These are phyloP conservation scores for Russula olivacea DNA, from an alignment of 768 basidiomycete genomes.

Conservation along the genomic window DNA sequence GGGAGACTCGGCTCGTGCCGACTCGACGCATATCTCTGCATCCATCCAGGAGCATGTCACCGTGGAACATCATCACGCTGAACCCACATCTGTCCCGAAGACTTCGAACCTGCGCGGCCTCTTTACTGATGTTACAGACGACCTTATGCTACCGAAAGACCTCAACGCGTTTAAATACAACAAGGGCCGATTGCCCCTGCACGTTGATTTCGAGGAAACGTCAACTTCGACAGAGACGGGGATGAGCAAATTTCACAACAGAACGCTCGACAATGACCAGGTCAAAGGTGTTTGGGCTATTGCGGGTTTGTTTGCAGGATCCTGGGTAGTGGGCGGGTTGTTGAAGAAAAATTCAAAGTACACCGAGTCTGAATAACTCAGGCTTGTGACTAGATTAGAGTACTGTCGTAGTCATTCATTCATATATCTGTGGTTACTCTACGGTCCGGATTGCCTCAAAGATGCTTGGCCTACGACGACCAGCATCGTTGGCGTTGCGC, in stretches of 20 bases:
- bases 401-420: not conserved
- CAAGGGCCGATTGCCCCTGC: constrained; percentile 13
- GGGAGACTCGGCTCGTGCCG: constrained; percentile 42
- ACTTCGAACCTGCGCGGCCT: constrained; percentile 26
- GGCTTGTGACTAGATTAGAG: not conserved
- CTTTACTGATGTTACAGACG: constrained; percentile 36
- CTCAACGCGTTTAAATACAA: constrained; percentile 1
- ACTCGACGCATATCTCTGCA: constrained; percentile 41
- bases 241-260: constrained; percentile 24
- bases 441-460: not conserved
- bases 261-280: constrained; percentile 41
- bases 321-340: constrained; percentile 41
- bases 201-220: constrained; percentile 21
- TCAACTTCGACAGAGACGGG: not conserved
- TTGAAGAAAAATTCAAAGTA: constrained; percentile 27
- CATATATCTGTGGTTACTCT: no score
- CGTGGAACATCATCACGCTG: constrained; percentile 20
- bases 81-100: not conserved
- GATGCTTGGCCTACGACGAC: constrained; percentile 11
- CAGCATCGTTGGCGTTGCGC: constrained; percentile 16
- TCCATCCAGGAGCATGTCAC: constrained; percentile 24
- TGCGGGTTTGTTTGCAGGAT: constrained; percentile 44
- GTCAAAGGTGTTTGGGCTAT: constrained; percentile 44
- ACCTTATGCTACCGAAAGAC: constrained; percentile 33
- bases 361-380: constrained; percentile 19